Conservation (phyloP, 2,329 filamentous ascomycete genomes). For the Trichoderma hamatum region DNA sequence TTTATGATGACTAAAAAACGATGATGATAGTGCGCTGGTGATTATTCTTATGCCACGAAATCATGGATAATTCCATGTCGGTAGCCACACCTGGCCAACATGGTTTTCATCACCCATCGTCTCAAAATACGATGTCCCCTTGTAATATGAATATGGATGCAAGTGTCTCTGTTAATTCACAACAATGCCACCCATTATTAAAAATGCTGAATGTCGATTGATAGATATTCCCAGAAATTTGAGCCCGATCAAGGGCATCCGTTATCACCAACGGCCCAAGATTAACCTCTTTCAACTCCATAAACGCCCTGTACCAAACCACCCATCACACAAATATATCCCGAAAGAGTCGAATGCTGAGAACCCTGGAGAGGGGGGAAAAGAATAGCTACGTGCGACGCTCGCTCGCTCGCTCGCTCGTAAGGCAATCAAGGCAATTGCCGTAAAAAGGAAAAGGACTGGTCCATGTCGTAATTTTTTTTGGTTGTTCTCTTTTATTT, state of each 20-base stretch:
- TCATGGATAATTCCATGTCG: not conserved
- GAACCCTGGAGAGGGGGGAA: not conserved
- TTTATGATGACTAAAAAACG: not conserved
- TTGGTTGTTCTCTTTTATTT: constrained; percentile 37
- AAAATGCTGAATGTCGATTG: not conserved
- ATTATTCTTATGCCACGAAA: not conserved
- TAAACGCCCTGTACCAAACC: constrained; percentile 2
- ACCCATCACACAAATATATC: not conserved
- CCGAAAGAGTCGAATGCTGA: not conserved
- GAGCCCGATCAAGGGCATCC: not conserved
- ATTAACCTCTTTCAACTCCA: not conserved
- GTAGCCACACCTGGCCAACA: not conserved
- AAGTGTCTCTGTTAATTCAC: not conserved
- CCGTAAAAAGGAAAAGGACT: not conserved
- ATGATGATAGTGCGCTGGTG: not conserved
- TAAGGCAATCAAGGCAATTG: not conserved
- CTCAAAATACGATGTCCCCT: not conserved
- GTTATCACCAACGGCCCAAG: not conserved
- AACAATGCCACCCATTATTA: constrained; percentile 2
- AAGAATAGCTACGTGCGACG: not conserved
- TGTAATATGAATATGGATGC: not conserved
- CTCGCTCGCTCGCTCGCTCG: constrained; percentile 20
- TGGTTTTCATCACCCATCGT: not conserved
- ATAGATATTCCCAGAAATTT: not conserved
- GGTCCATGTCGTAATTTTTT: not conserved